Evolutionary conservation across 352 stramenopile species (phyloP), one percentile per base, ranked within the genome.

Genomic region (Phytophthora litchii): DNA sequence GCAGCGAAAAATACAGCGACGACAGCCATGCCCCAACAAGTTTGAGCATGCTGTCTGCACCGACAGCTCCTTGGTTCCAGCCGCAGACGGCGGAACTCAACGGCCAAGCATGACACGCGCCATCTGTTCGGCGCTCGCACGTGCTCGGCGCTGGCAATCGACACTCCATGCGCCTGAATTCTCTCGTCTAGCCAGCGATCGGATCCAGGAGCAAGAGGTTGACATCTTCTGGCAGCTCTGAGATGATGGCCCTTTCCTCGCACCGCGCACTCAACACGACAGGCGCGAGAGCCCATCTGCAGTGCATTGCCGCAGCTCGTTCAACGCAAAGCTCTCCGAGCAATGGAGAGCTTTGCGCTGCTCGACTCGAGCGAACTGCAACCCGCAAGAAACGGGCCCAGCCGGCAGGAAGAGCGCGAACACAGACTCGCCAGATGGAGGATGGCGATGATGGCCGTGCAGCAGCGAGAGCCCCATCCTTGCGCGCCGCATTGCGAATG

Each of bases 401-500:
- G 29, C 29, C 29, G 7, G 29, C 29, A 34, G 23, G 23, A 27
- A 27, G 23, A 27, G 23, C 23, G 23, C 23, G 23, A 27, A 5
- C 23, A 5, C 23, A 23, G n/a, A 12, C 19, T 10, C 9, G 43
- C 42, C 62, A 73, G 58, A 58, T 72, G 64, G 54, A 58, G 49
- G 41, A 49, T 60, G 46, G 41, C 43, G 25, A 49, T 49, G 10
- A 23, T 59, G 43, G 44, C 32, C 34, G 41, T 19, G 27, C 12
- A 32, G 34, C 35, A 53, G 54, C 38, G 17, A 58, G 19, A 66
- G 52, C 53, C 62, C 62, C 57, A 70, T 70, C 62, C 63, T 62
- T 75, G 41, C n/a, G 19, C 43, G 31, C 41, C 32, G 34, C 41
- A 59, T 51, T 55, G 36, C 17, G 44, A 61, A 37, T 38, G 36